These are phyloP conservation scores for Ophiostoma sp. DNA, from an alignment of 2,329 filamentous ascomycete genomes.

Conservation along the genomic window DNA sequence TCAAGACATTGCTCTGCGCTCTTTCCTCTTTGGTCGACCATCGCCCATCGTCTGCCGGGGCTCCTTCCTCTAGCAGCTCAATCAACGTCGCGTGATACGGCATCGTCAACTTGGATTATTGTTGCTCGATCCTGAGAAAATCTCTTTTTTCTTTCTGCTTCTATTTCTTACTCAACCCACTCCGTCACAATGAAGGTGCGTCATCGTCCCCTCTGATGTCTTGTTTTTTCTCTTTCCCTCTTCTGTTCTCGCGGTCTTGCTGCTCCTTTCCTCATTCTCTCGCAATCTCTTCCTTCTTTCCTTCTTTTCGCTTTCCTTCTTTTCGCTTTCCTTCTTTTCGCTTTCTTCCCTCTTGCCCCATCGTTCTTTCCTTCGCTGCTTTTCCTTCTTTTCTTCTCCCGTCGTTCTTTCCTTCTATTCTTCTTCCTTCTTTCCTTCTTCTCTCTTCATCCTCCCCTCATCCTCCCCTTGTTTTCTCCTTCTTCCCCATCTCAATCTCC, in stretches of 20 bases:
- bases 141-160: neutral
- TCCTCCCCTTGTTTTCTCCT: neutral
- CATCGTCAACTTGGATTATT: too few relatives aligned
- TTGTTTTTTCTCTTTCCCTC: neutral
- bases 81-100: neutral
- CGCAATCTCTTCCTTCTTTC: conserved; percentile 1
- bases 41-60: too few relatives aligned
- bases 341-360: neutral
- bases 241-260: neutral
- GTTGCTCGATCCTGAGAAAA: neutral
- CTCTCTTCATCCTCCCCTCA: neutral
- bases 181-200: conserved; percentile 27
- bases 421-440: neutral
- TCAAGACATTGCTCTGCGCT: too few relatives aligned
- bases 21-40: too few relatives aligned
- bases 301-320: neutral
- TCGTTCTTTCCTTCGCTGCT: conserved; percentile 3
- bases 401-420: neutral
- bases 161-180: neutral
- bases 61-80: too few relatives aligned
- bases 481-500: neutral
- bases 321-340: neutral
- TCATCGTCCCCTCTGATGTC: conserved; percentile 17
- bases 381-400: neutral
- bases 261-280: conserved; percentile 7